phyloP scores from a whole-genome alignment of 345 rosid genomes.

The Melaleuca alternifolia region DNA sequence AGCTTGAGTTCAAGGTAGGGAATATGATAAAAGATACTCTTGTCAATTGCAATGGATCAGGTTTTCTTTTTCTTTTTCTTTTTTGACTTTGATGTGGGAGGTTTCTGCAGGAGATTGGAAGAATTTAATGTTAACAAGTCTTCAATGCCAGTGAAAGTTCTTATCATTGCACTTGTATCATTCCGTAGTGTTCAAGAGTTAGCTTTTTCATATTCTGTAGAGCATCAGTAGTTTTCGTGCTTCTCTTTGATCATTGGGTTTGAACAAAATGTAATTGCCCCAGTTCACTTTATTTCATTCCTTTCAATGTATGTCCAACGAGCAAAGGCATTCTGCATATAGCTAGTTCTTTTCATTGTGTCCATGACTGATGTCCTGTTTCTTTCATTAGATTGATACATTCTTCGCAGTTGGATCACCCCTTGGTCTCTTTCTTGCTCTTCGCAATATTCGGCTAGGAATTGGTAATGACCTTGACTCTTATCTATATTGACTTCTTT shows the following conservation, averaged over 20 bases:
- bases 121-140: not conserved
- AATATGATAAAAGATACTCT: not conserved
- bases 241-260: not conserved
- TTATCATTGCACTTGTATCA: not conserved
- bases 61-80: not conserved
- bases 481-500: not conserved
- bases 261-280: not conserved
- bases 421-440: slow-evolving; percentile 94
- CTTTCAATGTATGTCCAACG: not conserved
- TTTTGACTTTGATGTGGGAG: not conserved
- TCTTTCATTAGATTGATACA: slow-evolving; percentile 69
- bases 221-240: not conserved
- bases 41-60: not conserved
- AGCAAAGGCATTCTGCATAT: not conserved
- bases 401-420: slow-evolving; percentile 99
- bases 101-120: not conserved
- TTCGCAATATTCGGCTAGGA: slow-evolving; percentile 86
- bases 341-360: not conserved
- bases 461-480: slow-evolving; percentile 33
- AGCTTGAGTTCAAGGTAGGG: slow-evolving; percentile 85
- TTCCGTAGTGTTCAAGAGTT: not conserved
- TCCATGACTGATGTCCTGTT: not conserved
- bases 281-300: not conserved
- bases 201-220: not conserved
- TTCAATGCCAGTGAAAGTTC: not conserved